These are phyloP conservation scores for Pelargonium myrrhifolium DNA, from an alignment of 441 rosid species.

Conservation along the genomic window DNA sequence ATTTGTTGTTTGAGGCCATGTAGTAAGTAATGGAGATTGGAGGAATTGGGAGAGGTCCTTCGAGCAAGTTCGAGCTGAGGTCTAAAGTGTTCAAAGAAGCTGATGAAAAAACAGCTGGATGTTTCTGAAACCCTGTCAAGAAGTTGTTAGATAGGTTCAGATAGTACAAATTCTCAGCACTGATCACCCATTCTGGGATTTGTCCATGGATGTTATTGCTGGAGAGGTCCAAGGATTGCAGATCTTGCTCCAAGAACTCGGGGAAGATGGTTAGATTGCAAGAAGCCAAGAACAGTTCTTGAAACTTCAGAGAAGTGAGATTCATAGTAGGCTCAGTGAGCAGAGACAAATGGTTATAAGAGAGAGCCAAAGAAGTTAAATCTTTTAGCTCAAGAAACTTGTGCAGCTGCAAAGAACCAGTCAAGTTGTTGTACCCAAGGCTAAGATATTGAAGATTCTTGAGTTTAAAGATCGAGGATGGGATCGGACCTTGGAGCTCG, in stretches of 20 bases:
- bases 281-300: neutral
- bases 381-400: neutral
- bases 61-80: constrained; percentile 17
- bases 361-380: neutral
- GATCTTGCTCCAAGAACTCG: neutral
- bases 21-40: constrained; percentile 5
- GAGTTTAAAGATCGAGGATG: neutral
- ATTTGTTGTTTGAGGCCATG: constrained; percentile 7
- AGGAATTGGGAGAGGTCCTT: constrained; percentile 16
- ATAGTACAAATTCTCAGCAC: neutral
- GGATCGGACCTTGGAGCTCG: constrained; percentile 6
- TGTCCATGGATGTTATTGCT: constrained; percentile 13
- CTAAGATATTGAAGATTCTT: neutral
- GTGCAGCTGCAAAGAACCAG: neutral
- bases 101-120: constrained; percentile 5
- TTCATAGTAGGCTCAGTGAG: neutral
- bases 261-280: constrained; percentile 19
- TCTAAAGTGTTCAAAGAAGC: constrained; percentile 11
- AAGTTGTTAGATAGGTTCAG: constrained; percentile 18
- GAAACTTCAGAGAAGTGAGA: neutral
- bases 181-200: constrained; percentile 3
- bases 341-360: neutral
- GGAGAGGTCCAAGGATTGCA: constrained; percentile 16
- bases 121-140: constrained; percentile 14
- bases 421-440: neutral